phyloP scores from a whole-genome alignment of 2,329 filamentous ascomycete genomes.

The Celoporthe dispersa region DNA sequence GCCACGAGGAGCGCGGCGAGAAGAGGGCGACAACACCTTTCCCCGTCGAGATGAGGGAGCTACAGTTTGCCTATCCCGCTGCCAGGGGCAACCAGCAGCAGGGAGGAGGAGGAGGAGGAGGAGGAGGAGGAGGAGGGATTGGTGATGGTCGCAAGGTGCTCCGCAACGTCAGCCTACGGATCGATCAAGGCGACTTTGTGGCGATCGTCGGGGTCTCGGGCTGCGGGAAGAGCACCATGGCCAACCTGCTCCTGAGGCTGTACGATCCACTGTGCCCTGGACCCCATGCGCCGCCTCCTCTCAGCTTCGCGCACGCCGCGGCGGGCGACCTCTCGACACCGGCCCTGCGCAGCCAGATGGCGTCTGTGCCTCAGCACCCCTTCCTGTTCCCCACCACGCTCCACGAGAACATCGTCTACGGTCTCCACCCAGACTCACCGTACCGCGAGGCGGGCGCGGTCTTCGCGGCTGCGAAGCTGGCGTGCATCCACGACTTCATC shows the following conservation, averaged over 20 bases:
- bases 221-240: slow-evolving; percentile 88
- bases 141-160: slow-evolving; percentile 52
- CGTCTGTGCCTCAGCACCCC: slow-evolving; percentile 72
- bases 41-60: slow-evolving; percentile 56
- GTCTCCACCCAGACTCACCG: slow-evolving; percentile 60
- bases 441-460: slow-evolving; percentile 52
- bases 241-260: slow-evolving; percentile 74
- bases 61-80: slow-evolving; percentile 75
- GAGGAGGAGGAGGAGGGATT: too few species aligned
- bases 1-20: slow-evolving; percentile 61
- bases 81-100: slow-evolving; percentile 44
- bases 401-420: slow-evolving; percentile 82
- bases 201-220: slow-evolving; percentile 85
- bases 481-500: slow-evolving; percentile 79
- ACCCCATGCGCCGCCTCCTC: slow-evolving; percentile 42
- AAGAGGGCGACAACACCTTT: slow-evolving; percentile 42
- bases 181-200: slow-evolving; percentile 67
- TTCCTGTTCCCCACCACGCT: slow-evolving; percentile 80
- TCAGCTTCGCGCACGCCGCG: slow-evolving; percentile 64
- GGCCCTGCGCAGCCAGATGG: slow-evolving; percentile 63
- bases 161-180: slow-evolving; percentile 65
- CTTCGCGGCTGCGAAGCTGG: slow-evolving; percentile 56
- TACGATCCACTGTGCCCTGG: slow-evolving; percentile 51
- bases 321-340: slow-evolving; percentile 63
- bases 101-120: too few species aligned